phyloP scores from a whole-genome alignment of 164 flowering plant species.

The Vitis amurensis region DNA sequence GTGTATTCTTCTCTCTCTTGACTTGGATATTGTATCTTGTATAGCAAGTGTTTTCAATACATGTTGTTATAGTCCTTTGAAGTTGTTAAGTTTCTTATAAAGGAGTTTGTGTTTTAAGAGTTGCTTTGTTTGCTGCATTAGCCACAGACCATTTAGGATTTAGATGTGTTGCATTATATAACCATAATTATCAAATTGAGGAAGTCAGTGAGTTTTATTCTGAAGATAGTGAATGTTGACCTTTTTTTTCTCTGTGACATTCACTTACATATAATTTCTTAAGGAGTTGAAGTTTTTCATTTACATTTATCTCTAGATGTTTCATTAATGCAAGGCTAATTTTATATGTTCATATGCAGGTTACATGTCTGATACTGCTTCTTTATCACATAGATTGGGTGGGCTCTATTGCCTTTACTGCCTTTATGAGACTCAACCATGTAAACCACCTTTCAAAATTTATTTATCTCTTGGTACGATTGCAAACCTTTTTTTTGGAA shows the following conservation, averaged over 20 bases:
- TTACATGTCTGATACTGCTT: slow-evolving; percentile 45
- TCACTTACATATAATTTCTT: neutral
- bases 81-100: neutral
- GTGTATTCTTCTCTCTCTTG: neutral
- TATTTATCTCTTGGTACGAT: slow-evolving; percentile 74
- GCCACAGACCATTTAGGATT: neutral
- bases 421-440: slow-evolving; percentile 88
- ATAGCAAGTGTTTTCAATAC: neutral
- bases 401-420: slow-evolving; percentile 90
- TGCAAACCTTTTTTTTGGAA: neutral
- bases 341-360: slow-evolving; percentile 42
- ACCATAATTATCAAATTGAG: neutral
- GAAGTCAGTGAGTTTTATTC: too few species aligned
- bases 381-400: slow-evolving; percentile 74
- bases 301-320: neutral
- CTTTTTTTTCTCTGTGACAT: neutral
- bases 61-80: neutral
- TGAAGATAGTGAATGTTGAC: too few species aligned
- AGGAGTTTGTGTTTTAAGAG: neutral
- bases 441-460: slow-evolving; percentile 73
- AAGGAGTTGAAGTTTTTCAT: neutral
- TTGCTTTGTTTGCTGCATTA: neutral
- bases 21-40: neutral
- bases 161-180: neutral
- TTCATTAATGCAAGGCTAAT: slow-evolving; percentile 6